Percentiles rank a stretch among this genome's conserved stretches.
Evolutionary conservation across 2,329 filamentous ascomycete species (phyloP).

Genomic region (Leptographium lundbergii): DNA sequence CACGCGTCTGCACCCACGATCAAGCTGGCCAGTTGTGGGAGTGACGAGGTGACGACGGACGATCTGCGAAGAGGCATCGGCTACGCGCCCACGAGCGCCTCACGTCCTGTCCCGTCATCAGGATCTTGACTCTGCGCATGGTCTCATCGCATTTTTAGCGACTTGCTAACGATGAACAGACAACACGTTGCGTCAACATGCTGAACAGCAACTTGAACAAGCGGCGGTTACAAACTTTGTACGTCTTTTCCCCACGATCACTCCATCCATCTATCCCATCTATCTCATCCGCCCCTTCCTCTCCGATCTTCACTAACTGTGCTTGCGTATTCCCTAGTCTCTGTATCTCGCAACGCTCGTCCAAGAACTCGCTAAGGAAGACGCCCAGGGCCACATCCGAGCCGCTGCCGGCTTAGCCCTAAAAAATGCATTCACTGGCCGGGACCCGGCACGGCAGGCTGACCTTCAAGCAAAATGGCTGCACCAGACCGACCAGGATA

Average conservation of each 20-base stretch:
- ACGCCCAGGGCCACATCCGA: constrained; percentile 70
- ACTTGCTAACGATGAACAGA: constrained; percentile 38
- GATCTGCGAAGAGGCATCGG: constrained; percentile 3
- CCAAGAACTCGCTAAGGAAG: constrained; percentile 86
- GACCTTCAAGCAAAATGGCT: constrained; percentile 93
- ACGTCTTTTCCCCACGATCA: constrained; percentile 21
- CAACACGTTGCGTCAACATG: constrained; percentile 75
- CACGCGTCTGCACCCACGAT: constrained; percentile 1
- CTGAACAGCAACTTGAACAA: constrained; percentile 86
- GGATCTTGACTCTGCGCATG: not conserved
- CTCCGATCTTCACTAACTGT: not conserved
- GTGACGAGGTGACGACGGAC: not conserved
- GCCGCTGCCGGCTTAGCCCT: constrained; percentile 89
- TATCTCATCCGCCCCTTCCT: no score
- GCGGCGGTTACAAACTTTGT: constrained; percentile 95
- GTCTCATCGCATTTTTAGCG: constrained; percentile 11
- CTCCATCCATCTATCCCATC: not conserved
- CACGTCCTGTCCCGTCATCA: not conserved
- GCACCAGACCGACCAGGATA: constrained; percentile 63
- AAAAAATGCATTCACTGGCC: constrained; percentile 95
- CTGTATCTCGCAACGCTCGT: constrained; percentile 88
- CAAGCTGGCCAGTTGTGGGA: not conserved
- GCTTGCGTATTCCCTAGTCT: constrained; percentile 42
- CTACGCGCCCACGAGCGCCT: not conserved
- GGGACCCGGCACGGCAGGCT: constrained; percentile 76